phyloP scores from a whole-genome alignment of 2,329 filamentous ascomycete species.

The Penicillium sp. region DNA sequence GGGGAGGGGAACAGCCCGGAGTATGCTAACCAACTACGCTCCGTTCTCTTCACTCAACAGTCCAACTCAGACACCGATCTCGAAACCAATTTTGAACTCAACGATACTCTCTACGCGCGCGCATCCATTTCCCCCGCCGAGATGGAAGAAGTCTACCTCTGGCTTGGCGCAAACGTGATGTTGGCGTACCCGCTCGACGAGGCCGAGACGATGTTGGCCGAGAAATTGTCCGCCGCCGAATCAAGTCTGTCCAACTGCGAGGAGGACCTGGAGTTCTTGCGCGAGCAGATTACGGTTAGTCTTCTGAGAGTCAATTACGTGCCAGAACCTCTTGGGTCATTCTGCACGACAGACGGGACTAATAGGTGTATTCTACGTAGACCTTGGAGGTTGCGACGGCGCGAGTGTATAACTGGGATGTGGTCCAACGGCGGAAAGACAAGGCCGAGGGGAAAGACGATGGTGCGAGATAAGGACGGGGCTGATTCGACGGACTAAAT shows the following conservation, averaged over 20 bases:
- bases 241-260: conserved; percentile 80
- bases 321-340: too few species aligned
- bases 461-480: conserved; percentile 42
- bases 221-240: conserved; percentile 74
- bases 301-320: background rate
- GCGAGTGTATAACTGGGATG: conserved; percentile 98
- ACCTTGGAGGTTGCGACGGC: conserved; percentile 95
- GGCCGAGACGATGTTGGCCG: conserved; percentile 69
- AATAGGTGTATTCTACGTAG: conserved; percentile 40
- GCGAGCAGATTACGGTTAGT: conserved; percentile 89
- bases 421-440: conserved; percentile 90
- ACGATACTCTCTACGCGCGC: conserved; percentile 90
- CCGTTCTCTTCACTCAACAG: conserved; percentile 7
- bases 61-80: conserved; percentile 52
- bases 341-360: too few species aligned
- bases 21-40: background rate
- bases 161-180: conserved; percentile 99
- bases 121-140: conserved; percentile 71
- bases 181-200: conserved; percentile 86
- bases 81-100: conserved; percentile 90
- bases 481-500: conserved; percentile 20
- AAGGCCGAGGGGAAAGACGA: conserved; percentile 53
- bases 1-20: background rate
- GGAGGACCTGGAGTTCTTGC: conserved; percentile 89
- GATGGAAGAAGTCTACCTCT: conserved; percentile 80